phyloP scores from a whole-genome alignment of 2,329 filamentous ascomycete genomes.

The Venturia nashicola region DNA sequence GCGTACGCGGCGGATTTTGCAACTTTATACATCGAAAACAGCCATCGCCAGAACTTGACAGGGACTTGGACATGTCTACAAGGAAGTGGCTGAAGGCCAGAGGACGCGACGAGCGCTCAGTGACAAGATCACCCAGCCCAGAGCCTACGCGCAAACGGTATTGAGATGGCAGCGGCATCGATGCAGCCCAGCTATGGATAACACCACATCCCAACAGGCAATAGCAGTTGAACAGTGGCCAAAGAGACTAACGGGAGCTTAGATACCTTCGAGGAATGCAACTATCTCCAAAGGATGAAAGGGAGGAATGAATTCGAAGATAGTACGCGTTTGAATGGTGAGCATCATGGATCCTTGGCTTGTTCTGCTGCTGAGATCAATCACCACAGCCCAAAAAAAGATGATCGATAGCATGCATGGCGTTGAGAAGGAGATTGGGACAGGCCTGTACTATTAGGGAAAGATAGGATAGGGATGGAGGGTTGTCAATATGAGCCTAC shows the following conservation, averaged over 20 bases:
- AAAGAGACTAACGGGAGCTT: neutral
- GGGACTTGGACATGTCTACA: constrained; percentile 74
- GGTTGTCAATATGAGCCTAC: neutral
- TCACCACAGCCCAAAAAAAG: neutral
- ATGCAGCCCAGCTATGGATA: neutral
- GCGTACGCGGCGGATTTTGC: constrained; percentile 92
- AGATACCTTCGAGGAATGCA: neutral
- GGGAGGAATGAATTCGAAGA: neutral
- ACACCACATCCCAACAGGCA: neutral
- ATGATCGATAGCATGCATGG: neutral
- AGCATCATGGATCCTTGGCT: neutral
- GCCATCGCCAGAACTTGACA: constrained; percentile 74
- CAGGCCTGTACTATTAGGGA: neutral
- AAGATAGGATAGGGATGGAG: neutral
- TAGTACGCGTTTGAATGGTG: neutral
- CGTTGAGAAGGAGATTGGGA: neutral
- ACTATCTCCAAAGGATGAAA: no score
- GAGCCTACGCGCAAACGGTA: constrained; percentile 62
- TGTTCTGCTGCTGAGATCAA: neutral
- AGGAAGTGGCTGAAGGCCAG: constrained; percentile 92
- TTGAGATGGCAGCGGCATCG: neutral
- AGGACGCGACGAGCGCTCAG: constrained; percentile 73
- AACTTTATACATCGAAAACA: constrained; percentile 99
- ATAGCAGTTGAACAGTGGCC: neutral
- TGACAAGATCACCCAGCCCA: constrained; percentile 71